phyloP scores from a whole-genome alignment of 2,329 filamentous ascomycete genomes.

The Chrysoporthe austroafricana region DNA sequence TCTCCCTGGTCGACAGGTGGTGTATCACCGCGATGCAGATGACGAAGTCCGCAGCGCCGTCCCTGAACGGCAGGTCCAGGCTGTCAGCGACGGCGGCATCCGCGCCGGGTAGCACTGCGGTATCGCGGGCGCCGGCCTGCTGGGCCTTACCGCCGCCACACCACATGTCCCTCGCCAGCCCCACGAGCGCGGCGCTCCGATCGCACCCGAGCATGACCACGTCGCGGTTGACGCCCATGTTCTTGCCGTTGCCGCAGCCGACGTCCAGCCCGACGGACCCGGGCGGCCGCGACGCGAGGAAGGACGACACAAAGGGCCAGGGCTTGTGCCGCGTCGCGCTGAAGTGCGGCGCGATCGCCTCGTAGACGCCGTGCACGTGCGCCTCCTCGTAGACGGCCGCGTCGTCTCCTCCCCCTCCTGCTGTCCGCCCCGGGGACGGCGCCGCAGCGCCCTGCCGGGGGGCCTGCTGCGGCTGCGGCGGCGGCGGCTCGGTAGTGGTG shows the following conservation, averaged over 20 bases:
- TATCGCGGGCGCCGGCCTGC: not conserved
- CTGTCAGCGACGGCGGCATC: conserved; percentile 80
- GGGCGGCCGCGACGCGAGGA: conserved; percentile 66
- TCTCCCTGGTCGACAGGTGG: conserved; percentile 78
- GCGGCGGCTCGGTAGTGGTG: not conserved
- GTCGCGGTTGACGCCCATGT: conserved; percentile 76
- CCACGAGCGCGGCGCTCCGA: conserved; percentile 65
- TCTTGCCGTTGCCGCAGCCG: conserved; percentile 97
- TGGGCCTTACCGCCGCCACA: conserved; percentile 19
- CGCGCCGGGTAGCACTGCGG: conserved; percentile 45
- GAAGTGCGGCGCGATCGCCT: conserved; percentile 83
- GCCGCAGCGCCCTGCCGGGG: not conserved
- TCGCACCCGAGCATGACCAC: conserved; percentile 86
- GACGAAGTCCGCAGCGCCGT: conserved; percentile 70
- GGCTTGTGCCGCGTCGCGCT: conserved; percentile 80
- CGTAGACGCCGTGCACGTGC: conserved; percentile 92
- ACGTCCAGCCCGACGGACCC: conserved; percentile 87
- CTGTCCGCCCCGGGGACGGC: not conserved
- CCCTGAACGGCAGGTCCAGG: conserved; percentile 78
- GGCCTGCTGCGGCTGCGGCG: not conserved
- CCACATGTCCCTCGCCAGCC: conserved; percentile 47
- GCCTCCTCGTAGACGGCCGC: conserved; percentile 74
- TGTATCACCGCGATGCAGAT: conserved; percentile 95
- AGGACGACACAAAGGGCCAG: conserved; percentile 88
- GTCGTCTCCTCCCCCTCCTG: conserved; percentile 30